phyloP scores from a whole-genome alignment of 2,329 filamentous ascomycete species.

The Fusarium keratoplasticum region DNA sequence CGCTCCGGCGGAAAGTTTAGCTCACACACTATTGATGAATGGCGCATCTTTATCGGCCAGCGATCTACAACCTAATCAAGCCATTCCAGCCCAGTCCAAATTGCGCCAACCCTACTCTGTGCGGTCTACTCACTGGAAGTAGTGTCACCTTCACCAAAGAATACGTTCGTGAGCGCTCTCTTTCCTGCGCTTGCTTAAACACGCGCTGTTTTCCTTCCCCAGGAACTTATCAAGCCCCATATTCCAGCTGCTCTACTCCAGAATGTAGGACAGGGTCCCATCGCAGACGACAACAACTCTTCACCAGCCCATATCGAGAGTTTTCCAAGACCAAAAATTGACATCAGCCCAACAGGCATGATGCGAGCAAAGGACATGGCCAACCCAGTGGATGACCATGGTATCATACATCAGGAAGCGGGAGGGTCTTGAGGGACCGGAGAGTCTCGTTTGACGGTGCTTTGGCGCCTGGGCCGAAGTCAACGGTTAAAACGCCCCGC shows the following conservation, averaged over 20 bases:
- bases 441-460: background rate
- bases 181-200: background rate
- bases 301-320: no score
- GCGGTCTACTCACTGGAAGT: background rate
- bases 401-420: no score
- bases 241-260: no score
- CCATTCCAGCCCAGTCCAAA: background rate
- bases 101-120: background rate
- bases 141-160: background rate
- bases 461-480: background rate
- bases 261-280: no score
- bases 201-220: background rate
- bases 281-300: no score
- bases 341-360: no score
- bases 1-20: no score
- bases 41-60: no score
- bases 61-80: background rate
- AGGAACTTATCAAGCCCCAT: background rate
- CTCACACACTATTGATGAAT: no score
- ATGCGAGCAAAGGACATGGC: no score
- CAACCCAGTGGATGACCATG: background rate
- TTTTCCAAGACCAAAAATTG: no score
- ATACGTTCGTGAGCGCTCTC: background rate
- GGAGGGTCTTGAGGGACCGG: background rate
- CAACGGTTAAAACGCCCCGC: background rate